Evolutionary conservation across 2,329 filamentous ascomycete species (phyloP), one percentile per base, ranked within the genome.

Genomic region (Exophiala lecanii-corni): DNA sequence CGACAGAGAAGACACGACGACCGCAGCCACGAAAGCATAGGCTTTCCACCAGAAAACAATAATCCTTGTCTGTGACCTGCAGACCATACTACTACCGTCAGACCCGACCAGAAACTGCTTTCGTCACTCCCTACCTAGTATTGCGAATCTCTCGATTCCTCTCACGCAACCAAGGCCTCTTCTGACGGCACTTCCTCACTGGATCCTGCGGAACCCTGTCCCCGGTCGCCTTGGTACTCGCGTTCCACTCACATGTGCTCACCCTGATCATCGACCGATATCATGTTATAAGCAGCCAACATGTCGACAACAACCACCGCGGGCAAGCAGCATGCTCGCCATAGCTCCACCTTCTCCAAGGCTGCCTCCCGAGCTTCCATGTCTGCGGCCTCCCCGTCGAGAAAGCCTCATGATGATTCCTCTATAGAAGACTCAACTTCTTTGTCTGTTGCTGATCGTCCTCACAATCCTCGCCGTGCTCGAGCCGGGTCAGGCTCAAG

Each of bases 401-500:
- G 42, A 28, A 43, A 17, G n/a, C 45, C 49, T 28, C 45, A 51
- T n/a, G 41, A 43, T 41, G 49, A 51, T 10, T 41, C 36, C 6
- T 38, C 35, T 20, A 37, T 40, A 36, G 49, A 49, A 6, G 49
- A 47, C 20, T 43, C 12, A 37, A 51, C 23, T 32, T 35, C 39
- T 32, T 23, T 54, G 21, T 43, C 54, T 9, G 36, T 50, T 9
- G 38, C 43, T n/a, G 53, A 54, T 34, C 41, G 49, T 23, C 34
- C 53, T 33, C 46, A 50, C 25, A 26, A 38, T 20, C 34, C 35
- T 18, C 30, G 32, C 3, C 47, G 54, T 25, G 32, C 46, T 34
- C 50, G 54, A 42, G 49, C 50, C 20, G 47, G 41, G 25, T 55
- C 53, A 12, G 31, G 43, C 6, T 51, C 54, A 16, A 54, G 46